phyloP scores from a whole-genome alignment of 2,329 filamentous ascomycete species.

The Albophoma yamanashiensis region DNA sequence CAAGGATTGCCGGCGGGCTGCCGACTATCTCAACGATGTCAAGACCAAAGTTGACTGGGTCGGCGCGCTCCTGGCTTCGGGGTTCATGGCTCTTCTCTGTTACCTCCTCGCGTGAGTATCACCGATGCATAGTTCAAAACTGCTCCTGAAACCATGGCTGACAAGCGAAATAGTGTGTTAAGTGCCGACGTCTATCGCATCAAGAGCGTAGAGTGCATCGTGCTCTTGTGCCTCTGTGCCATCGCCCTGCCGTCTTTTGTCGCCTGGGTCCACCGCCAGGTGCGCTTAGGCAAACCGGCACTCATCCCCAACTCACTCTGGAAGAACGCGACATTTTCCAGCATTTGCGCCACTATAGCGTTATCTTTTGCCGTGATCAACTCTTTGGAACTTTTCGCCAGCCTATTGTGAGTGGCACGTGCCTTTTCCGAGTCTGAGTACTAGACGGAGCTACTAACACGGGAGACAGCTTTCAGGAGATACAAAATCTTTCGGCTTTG shows the following conservation, averaged over 20 bases:
- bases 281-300: slow-evolving; percentile 33
- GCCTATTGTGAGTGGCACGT: slow-evolving; percentile 31
- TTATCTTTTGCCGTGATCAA: slow-evolving; percentile 34
- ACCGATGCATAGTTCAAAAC: background rate
- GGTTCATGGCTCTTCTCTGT: slow-evolving; percentile 35
- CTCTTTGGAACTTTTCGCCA: slow-evolving; percentile 34
- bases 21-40: slow-evolving; percentile 11
- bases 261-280: slow-evolving; percentile 41
- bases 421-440: background rate
- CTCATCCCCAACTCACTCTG: slow-evolving; percentile 54
- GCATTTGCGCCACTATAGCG: slow-evolving; percentile 39
- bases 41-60: slow-evolving; percentile 41
- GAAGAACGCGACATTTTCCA: slow-evolving; percentile 44
- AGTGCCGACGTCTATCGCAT: slow-evolving; percentile 30
- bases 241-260: slow-evolving; percentile 36
- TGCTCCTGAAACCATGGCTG: background rate
- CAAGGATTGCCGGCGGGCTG: slow-evolving; percentile 1
- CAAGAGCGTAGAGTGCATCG: slow-evolving; percentile 29
- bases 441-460: background rate
- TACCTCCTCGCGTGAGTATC: slow-evolving; percentile 41
- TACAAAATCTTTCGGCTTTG: slow-evolving; percentile 32
- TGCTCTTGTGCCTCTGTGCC: slow-evolving; percentile 31
- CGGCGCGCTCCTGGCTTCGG: slow-evolving; percentile 35
- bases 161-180: slow-evolving; percentile 13
- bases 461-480: slow-evolving; percentile 33